Conservation (phyloP, 1,139 yeast species). For the Meyerozyma smithsonii region DNA sequence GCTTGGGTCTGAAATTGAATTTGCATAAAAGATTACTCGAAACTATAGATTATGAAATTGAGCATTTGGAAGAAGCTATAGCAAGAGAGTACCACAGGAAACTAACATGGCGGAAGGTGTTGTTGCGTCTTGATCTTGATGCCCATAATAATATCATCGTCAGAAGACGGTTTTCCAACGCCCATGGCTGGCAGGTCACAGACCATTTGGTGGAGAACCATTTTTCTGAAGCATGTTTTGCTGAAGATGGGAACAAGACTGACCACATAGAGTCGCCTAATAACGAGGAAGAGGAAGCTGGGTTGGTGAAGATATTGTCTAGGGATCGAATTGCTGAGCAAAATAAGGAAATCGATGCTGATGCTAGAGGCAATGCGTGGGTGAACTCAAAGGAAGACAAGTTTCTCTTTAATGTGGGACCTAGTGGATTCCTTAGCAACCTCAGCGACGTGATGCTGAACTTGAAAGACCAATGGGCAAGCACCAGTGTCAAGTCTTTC, state of each 20-base stretch:
- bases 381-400: constrained; percentile 45
- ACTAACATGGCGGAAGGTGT: constrained; percentile 88
- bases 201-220: constrained; percentile 73
- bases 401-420: constrained; percentile 62
- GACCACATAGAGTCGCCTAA: not conserved
- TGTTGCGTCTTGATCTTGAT: constrained; percentile 83
- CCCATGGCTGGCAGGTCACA: constrained; percentile 94
- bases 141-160: constrained; percentile 95
- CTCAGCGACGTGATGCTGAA: constrained; percentile 49
- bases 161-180: constrained; percentile 83
- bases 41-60: constrained; percentile 15
- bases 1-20: not conserved
- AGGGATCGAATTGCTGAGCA: constrained; percentile 32
- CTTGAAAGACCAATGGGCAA: constrained; percentile 35
- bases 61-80: constrained; percentile 65
- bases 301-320: constrained; percentile 28
- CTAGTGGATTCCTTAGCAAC: constrained; percentile 64
- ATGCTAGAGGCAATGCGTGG: constrained; percentile 37
- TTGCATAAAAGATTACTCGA: constrained; percentile 8
- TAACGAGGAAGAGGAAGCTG: constrained; percentile 20
- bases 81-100: constrained; percentile 86
- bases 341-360: constrained; percentile 30
- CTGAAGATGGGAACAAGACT: not conserved
- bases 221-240: constrained; percentile 25
- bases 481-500: constrained; percentile 12